Evolutionary conservation across 805 yeast species (phyloP).

Genomic region (Kodamaea fukazawae): DNA sequence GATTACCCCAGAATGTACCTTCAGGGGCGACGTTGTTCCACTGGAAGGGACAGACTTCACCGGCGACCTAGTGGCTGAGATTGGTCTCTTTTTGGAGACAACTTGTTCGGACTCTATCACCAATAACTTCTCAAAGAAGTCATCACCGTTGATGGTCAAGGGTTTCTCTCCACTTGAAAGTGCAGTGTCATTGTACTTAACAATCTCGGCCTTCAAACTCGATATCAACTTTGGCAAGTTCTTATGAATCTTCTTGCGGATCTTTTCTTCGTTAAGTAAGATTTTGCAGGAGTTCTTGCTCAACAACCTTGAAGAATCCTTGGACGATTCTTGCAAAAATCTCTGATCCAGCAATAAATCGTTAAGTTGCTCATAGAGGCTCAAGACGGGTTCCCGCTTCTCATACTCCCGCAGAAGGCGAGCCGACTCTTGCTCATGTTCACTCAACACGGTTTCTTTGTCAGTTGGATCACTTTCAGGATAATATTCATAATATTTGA

Average conservation of each 20-base stretch:
- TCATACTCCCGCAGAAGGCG: conserved; percentile 49
- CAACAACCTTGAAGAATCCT: conserved; percentile 75
- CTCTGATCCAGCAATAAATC: conserved; percentile 57
- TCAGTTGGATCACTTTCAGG: conserved; percentile 35
- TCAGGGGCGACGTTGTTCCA: background rate
- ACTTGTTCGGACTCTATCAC: conserved; percentile 27
- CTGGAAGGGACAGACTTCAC: background rate
- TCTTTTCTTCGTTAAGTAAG: conserved; percentile 73
- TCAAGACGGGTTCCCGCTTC: conserved; percentile 53
- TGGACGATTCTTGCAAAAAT: conserved; percentile 64
- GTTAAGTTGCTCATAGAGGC: conserved; percentile 53
- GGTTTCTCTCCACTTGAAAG: conserved; percentile 19
- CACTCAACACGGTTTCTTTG: conserved; percentile 59
- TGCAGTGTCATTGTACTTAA: conserved; percentile 44
- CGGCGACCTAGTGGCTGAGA: background rate
- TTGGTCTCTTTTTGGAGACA: background rate
- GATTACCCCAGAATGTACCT: background rate
- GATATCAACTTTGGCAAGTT: conserved; percentile 63
- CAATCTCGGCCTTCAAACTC: conserved; percentile 47
- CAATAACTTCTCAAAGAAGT: conserved; percentile 39
- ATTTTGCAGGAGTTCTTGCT: conserved; percentile 77
- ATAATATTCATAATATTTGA: conserved; percentile 39
- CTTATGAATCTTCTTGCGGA: conserved; percentile 64
- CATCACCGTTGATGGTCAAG: conserved; percentile 46
- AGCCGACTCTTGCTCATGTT: conserved; percentile 62